phyloP scores from a whole-genome alignment of 73 alveolate genomes.

The Paramecium caudatum region DNA sequence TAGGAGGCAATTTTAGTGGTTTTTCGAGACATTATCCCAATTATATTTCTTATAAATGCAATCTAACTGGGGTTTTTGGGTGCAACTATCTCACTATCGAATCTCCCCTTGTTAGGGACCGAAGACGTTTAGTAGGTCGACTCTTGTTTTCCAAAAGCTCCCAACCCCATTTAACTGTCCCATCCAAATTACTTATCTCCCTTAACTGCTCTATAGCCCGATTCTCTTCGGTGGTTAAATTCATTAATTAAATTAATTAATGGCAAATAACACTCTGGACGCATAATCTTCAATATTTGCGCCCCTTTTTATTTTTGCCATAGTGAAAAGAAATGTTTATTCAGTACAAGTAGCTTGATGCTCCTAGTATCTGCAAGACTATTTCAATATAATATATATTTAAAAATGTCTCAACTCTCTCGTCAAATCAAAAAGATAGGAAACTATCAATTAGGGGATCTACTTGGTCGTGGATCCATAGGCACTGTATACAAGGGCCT shows the following conservation, averaged over 20 bases:
- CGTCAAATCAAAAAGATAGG: constrained; percentile 74
- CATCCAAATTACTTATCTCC: background rate
- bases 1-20: too few species aligned
- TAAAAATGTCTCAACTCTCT: constrained; percentile 58
- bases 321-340: background rate
- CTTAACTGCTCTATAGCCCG: constrained; percentile 51
- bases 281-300: constrained; percentile 45
- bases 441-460: constrained; percentile 79
- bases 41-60: too few species aligned
- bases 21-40: too few species aligned
- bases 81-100: too few species aligned
- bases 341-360: constrained; percentile 44
- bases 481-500: constrained; percentile 97
- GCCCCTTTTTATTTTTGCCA: constrained; percentile 54
- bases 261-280: constrained; percentile 60
- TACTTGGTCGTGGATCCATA: constrained; percentile 97
- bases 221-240: constrained; percentile 10
- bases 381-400: constrained; percentile 4
- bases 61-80: too few species aligned
- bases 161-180: too few species aligned
- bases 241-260: constrained; percentile 44
- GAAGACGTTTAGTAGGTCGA: too few species aligned
- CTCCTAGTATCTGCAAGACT: constrained; percentile 52
- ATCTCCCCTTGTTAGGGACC: too few species aligned
- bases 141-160: too few species aligned